These are phyloP conservation scores for Vanrija humicola DNA, from an alignment of 1,284 basidiomycete genomes.

Conservation along the genomic window DNA sequence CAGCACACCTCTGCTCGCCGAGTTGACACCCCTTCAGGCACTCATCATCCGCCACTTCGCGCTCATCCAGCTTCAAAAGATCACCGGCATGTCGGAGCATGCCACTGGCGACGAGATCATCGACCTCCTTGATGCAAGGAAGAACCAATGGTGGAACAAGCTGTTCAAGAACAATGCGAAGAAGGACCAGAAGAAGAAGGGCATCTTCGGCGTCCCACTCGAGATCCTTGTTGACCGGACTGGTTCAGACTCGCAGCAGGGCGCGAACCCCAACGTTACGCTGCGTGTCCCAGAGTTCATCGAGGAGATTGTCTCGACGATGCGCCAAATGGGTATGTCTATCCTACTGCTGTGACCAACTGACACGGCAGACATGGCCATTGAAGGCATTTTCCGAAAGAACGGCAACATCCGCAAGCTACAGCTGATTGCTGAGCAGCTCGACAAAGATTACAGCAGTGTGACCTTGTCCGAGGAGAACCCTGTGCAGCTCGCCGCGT, in stretches of 20 bases:
- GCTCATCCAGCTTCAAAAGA: conserved; percentile 68
- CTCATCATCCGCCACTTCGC: conserved; percentile 91
- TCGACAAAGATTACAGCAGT: conserved; percentile 84
- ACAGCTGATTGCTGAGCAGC: conserved; percentile 82
- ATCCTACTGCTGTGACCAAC: not conserved
- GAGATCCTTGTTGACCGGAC: conserved; percentile 93
- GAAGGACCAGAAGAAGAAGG: conserved; percentile 79
- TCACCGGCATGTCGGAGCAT: conserved; percentile 69
- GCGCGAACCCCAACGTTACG: conserved; percentile 80
- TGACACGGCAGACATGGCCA: conserved; percentile 74
- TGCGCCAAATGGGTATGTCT: conserved; percentile 94
- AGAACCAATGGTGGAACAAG: conserved; percentile 95
- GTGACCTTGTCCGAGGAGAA: conserved; percentile 93
- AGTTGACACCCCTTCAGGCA: conserved; percentile 77
- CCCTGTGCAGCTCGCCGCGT: conserved; percentile 91
- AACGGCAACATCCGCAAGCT: conserved; percentile 95
- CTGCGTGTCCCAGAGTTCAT: conserved; percentile 93
- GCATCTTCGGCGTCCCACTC: conserved; percentile 88
- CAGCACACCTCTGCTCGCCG: conserved; percentile 73
- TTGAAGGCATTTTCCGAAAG: conserved; percentile 98
- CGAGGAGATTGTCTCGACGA: conserved; percentile 94
- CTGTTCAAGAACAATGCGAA: conserved; percentile 89
- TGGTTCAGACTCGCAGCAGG: conserved; percentile 79
- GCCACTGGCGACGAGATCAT: conserved; percentile 88
- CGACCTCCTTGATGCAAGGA: conserved; percentile 88